Base-by-base conservation (phyloP, 2,329 filamentous ascomycete species). In the Ophiostoma pallidulum region DNA sequence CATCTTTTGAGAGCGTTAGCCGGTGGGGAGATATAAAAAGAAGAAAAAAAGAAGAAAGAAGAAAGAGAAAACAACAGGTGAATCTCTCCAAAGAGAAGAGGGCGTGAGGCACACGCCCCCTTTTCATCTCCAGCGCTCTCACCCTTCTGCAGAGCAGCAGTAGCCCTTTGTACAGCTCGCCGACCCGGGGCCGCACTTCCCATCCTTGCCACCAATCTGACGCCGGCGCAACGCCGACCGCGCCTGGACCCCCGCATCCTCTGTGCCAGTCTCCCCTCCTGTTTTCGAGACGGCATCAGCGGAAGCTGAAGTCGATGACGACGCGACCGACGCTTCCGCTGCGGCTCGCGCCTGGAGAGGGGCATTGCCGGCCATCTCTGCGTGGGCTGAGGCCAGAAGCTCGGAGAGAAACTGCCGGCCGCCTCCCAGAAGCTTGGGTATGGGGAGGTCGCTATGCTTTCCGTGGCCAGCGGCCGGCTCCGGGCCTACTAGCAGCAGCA, bases 131-230 rank as follows among this genome's bases (percentile, higher is more conserved):
- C n/a, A n/a, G n/a, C n/a, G n/a, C n/a, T n/a, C n/a, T 26, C 24
- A 64, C 61, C 63, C 63, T 53, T 58, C 58, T 4, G 55, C 19
- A 1, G 64, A 66, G 48, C 64, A 66, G 47, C 63, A 66, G 32
- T 60, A 57, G 2, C 61, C 62, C 6, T 51, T 33, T 3, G 58
- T 53, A 45, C 64, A 66, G 37, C 56, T 61, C 9, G 60, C 62
- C 20, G 51, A 18, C 0, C 51, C 52, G 2, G 54, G 45, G 3
- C 64, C 64, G 22, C 64, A 66, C 22, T 52, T 49, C 0, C 47
- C 52, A 29, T 58, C 55, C 8, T 45, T 54, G 24, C 56, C 56
- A 29, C 54, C 55, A 10, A 48, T 51, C 24, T 60, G 57, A 8
- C 59, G 53, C 32, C 47, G 50, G 3, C 51, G 37, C 3, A 57